Evolutionary conservation across 2,329 filamentous ascomycete species (phyloP).

Genomic region (Mariannaea sp.): DNA sequence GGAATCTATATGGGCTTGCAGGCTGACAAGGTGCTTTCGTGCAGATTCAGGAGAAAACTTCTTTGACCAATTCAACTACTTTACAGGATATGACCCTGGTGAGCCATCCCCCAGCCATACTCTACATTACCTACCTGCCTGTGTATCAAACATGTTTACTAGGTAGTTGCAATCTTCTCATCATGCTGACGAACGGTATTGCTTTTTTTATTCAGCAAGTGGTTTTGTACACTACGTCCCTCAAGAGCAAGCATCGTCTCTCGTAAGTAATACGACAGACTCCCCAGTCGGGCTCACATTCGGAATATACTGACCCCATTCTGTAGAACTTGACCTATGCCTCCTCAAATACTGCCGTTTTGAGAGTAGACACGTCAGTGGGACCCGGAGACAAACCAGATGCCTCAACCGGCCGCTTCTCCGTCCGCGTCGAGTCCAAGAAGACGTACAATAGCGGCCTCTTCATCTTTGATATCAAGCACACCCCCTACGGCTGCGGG

Average conservation of each 20-base stretch:
- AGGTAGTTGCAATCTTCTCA: too few relatives aligned
- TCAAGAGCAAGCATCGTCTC: slow-evolving; percentile 44
- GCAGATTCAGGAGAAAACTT: slow-evolving; percentile 55
- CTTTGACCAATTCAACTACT: slow-evolving; percentile 62
- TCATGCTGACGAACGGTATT: background rate
- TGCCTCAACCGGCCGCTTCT: slow-evolving; percentile 64
- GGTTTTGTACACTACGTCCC: slow-evolving; percentile 62
- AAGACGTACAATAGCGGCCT: slow-evolving; percentile 64
- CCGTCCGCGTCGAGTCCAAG: slow-evolving; percentile 66
- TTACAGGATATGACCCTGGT: slow-evolving; percentile 55
- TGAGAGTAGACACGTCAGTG: slow-evolving; percentile 65
- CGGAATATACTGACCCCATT: background rate
- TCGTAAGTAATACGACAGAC: slow-evolving; percentile 46
- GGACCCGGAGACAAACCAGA: slow-evolving; percentile 52
- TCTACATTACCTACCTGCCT: too few relatives aligned
- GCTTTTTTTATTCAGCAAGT: slow-evolving; percentile 37
- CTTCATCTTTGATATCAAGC: slow-evolving; percentile 70
- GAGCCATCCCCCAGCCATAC: slow-evolving; percentile 21
- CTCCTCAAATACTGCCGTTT: slow-evolving; percentile 55
- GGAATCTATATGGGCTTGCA: too few relatives aligned
- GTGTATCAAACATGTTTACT: too few relatives aligned
- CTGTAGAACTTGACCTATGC: slow-evolving; percentile 67
- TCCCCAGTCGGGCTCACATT: background rate
- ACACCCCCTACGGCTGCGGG: slow-evolving; percentile 66
- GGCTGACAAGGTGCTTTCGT: background rate